phyloP scores from a whole-genome alignment of 768 basidiomycete species.

The Amanita inopinata region DNA sequence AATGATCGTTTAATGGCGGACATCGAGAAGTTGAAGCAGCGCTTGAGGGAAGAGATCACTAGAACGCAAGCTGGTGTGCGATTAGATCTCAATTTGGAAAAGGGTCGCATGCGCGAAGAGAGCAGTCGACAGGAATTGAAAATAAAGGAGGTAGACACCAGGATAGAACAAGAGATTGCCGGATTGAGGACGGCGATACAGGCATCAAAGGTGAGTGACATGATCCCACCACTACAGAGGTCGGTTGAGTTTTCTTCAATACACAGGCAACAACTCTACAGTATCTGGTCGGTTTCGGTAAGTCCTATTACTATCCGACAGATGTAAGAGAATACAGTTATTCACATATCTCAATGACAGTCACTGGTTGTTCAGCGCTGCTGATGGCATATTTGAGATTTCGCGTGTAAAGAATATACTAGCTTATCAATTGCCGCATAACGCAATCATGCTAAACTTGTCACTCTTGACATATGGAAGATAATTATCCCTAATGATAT shows the following conservation, averaged over 20 bases:
- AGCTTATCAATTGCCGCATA: not conserved
- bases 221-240: not conserved
- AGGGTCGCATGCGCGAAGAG: conserved; percentile 92
- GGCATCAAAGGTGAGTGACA: conserved; percentile 58
- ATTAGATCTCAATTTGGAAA: conserved; percentile 92
- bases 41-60: conserved; percentile 84
- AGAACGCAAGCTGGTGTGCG: conserved; percentile 90
- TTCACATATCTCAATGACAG: conserved; percentile 26
- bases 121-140: conserved; percentile 85
- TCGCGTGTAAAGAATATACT: conserved; percentile 36
- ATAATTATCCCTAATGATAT: not conserved
- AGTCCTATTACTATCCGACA: conserved; percentile 17
- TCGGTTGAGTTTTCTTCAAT: conserved; percentile 3
- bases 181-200: conserved; percentile 76
- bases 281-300: conserved; percentile 82
- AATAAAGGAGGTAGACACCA: conserved; percentile 95
- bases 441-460: not conserved
- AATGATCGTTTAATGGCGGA: conserved; percentile 89
- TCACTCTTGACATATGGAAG: not conserved
- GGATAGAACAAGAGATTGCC: conserved; percentile 95
- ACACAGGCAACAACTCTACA: conserved; percentile 76
- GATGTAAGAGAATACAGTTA: not conserved
- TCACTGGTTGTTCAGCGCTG: conserved; percentile 78
- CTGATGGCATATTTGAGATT: conserved; percentile 86
- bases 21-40: conserved; percentile 91